These are phyloP conservation scores for Gelatoporia subvermispora DNA, from an alignment of 768 basidiomycete species.

Conservation along the genomic window DNA sequence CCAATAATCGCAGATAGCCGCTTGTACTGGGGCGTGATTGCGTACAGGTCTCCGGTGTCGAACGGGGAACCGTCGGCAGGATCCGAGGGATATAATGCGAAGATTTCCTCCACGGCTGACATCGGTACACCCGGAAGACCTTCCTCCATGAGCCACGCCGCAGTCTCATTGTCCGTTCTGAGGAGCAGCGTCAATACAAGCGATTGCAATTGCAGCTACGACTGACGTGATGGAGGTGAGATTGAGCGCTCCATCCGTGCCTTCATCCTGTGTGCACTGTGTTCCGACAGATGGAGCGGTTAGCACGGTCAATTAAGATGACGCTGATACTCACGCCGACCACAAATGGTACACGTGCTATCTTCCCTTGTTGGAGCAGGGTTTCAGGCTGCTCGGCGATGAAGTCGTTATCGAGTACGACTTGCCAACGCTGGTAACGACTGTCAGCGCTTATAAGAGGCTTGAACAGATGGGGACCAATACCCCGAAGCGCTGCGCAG, in stretches of 20 bases:
- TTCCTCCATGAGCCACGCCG: no score
- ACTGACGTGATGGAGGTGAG: constrained; percentile 24
- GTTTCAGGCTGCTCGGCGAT: constrained; percentile 8
- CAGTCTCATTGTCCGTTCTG: no score
- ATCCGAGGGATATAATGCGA: constrained; percentile 6
- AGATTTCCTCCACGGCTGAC: not conserved
- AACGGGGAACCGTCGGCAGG: constrained; percentile 8
- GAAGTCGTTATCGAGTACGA: constrained; percentile 12
- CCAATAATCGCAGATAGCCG: constrained; percentile 34
- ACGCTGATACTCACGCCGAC: constrained; percentile 4
- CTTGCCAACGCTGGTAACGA: constrained; percentile 24
- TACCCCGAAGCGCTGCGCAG: constrained; percentile 24
- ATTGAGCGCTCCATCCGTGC: constrained; percentile 32
- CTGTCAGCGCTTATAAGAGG: constrained; percentile 25
- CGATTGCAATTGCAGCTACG: not conserved
- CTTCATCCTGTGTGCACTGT: constrained; percentile 47
- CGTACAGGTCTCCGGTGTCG: constrained; percentile 4
- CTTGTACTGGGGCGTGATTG: constrained; percentile 13
- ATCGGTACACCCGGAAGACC: no score
- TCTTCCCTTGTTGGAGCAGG: constrained; percentile 5
- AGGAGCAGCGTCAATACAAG: not conserved
- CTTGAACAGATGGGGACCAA: constrained; percentile 34
- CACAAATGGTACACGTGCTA: constrained; percentile 12
- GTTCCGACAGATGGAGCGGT: no score
- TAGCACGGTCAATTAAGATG: no score